These are phyloP conservation scores for Trypanosoma conorhini DNA, from an alignment of 208 protist genomes.

Conservation along the genomic window DNA sequence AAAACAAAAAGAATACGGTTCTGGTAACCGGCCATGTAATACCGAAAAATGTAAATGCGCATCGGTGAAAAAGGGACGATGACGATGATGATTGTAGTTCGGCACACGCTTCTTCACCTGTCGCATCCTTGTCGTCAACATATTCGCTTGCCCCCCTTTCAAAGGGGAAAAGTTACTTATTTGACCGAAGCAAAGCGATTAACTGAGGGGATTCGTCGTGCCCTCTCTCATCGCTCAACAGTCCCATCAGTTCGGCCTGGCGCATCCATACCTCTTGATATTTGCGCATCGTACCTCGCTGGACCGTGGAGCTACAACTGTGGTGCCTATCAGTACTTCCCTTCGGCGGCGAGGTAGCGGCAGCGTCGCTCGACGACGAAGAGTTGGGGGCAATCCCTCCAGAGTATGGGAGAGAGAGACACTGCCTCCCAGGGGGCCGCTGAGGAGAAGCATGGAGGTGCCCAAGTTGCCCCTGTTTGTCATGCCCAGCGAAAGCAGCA, in stretches of 20 bases:
- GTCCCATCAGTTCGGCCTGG: constrained; percentile 22
- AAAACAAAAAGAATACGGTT: constrained; percentile 1
- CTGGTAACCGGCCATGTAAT: not conserved
- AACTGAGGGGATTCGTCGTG: not conserved
- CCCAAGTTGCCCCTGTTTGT: not conserved
- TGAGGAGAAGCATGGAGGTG: not conserved
- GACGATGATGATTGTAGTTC: not conserved
- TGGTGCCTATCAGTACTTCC: not conserved
- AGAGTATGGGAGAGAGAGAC: not conserved
- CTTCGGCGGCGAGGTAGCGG: not conserved
- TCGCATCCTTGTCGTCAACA: not conserved
- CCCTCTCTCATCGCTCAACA: not conserved
- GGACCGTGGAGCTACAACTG: not conserved
- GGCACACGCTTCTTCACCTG: not conserved
- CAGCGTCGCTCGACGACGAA: constrained; percentile 3
- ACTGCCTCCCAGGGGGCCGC: not conserved
- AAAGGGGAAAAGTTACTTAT: not conserved
- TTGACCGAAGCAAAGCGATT: not conserved
- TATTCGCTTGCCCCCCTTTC: not conserved
- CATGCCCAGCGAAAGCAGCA: not conserved
- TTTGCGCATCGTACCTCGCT: constrained; percentile 17
- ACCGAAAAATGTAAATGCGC: not conserved
- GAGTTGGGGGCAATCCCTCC: not conserved
- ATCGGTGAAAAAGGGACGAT: not conserved
- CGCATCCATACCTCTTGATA: constrained; percentile 21